phyloP scores from a whole-genome alignment of 306 rosid genomes.

The Gastrolobium bilobum region DNA sequence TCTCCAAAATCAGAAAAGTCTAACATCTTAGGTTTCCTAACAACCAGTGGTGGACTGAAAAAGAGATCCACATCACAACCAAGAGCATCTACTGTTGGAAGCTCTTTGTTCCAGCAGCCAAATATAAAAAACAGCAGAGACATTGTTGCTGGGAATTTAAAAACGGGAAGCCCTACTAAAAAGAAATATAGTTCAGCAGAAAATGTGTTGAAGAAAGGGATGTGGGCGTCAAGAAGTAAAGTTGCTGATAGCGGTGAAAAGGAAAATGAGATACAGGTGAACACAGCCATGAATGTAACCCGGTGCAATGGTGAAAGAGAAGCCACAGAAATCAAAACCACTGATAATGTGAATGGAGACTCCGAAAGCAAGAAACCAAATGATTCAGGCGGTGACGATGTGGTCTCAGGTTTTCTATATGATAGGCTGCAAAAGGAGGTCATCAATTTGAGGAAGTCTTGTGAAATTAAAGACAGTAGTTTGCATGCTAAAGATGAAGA shows the following conservation, averaged over 20 bases:
- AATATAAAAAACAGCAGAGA: slow-evolving; percentile 52
- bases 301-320: slow-evolving; percentile 37
- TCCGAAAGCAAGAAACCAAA: slow-evolving; percentile 45
- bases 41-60: slow-evolving; percentile 63
- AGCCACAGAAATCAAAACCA: slow-evolving; percentile 46
- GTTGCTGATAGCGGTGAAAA: slow-evolving; percentile 77
- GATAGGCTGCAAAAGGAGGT: slow-evolving; percentile 89
- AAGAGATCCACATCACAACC: slow-evolving; percentile 90
- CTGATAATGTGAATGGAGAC: slow-evolving; percentile 48
- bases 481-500: slow-evolving; percentile 81
- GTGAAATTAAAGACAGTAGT: slow-evolving; percentile 67
- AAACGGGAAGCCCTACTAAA: slow-evolving; percentile 52
- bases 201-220: slow-evolving; percentile 64
- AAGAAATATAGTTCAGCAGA: slow-evolving; percentile 62
- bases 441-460: slow-evolving; percentile 71
- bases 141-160: slow-evolving; percentile 47
- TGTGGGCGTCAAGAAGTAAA: slow-evolving; percentile 80
- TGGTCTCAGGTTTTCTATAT: slow-evolving; percentile 86
- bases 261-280: slow-evolving; percentile 57
- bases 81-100: slow-evolving; percentile 63
- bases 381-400: slow-evolving; percentile 55
- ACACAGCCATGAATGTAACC: slow-evolving; percentile 44
- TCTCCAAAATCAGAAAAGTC: slow-evolving; percentile 74
- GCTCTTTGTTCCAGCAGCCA: slow-evolving; percentile 59
- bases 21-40: slow-evolving; percentile 74